phyloP scores from a whole-genome alignment of 345 rosid species.

The Aegle marmelos region DNA sequence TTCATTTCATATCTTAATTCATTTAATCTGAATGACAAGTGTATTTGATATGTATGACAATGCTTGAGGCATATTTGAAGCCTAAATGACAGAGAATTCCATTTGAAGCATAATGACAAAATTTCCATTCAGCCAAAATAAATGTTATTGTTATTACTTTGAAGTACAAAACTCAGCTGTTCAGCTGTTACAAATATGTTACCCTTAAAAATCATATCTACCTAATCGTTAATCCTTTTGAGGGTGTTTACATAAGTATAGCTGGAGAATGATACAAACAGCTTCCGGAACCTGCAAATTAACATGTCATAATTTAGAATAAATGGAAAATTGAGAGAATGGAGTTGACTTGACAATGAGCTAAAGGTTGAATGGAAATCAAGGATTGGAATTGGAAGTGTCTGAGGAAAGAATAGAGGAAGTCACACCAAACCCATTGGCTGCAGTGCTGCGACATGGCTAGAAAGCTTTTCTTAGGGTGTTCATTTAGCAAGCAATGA shows the following conservation, averaged over 20 bases:
- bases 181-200: neutral
- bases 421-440: slow-evolving; percentile 84
- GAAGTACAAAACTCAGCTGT: neutral
- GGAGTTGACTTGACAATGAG: no score
- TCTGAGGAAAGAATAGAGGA: neutral
- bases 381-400: neutral
- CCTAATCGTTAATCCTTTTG: slow-evolving; percentile 31
- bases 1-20: neutral
- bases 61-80: neutral
- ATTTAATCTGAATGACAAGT: slow-evolving; percentile 2
- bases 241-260: slow-evolving; percentile 63
- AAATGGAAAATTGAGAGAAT: no score
- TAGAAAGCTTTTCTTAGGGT: slow-evolving; percentile 56
- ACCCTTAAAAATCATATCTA: neutral
- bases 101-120: no score
- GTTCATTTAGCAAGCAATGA: slow-evolving; percentile 44
- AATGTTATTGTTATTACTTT: no score
- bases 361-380: no score
- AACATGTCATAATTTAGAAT: neutral
- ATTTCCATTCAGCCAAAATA: neutral
- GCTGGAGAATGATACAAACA: slow-evolving; percentile 77
- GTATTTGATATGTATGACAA: neutral
- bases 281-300: slow-evolving; percentile 73
- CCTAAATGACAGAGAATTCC: neutral
- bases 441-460: slow-evolving; percentile 85